These are phyloP conservation scores for Luffa acutangula DNA, from an alignment of 306 rosid species.

Conservation along the genomic window DNA sequence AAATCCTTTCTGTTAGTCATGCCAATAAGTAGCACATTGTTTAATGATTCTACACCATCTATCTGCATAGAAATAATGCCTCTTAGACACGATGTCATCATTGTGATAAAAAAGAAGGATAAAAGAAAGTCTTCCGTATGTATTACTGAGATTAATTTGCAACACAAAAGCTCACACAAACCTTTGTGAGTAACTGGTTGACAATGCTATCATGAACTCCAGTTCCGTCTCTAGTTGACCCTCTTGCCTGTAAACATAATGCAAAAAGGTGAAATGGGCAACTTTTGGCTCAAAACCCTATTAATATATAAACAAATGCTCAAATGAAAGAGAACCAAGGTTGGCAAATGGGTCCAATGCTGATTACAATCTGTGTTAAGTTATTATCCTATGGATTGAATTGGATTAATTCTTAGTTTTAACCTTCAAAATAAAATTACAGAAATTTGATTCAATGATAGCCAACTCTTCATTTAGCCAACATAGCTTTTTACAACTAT, in stretches of 20 bases:
- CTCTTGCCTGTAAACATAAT: slow-evolving; percentile 61
- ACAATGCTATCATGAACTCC: slow-evolving; percentile 99
- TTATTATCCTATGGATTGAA: background rate
- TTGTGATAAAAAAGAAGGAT: background rate
- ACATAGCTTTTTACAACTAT: background rate
- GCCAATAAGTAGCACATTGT: slow-evolving; percentile 98
- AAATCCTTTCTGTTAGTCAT: slow-evolving; percentile 99
- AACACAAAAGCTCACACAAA: slow-evolving; percentile 20
- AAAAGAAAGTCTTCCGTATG: background rate
- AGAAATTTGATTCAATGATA: background rate
- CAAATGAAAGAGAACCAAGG: background rate
- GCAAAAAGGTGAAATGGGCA: background rate
- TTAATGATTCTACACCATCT: slow-evolving; percentile 96
- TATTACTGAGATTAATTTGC: background rate
- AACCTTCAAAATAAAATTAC: background rate
- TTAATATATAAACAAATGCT: background rate
- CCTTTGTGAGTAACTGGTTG: slow-evolving; percentile 98
- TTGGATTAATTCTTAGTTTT: background rate
- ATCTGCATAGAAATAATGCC: slow-evolving; percentile 47
- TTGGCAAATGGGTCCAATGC: background rate
- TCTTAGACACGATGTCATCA: slow-evolving; percentile 17
- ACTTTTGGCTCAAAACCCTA: background rate
- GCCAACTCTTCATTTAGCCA: background rate
- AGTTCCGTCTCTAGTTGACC: slow-evolving; percentile 95
- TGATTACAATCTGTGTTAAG: background rate